Evolutionary conservation across 1,284 basidiomycete species (phyloP).

Genomic region (Cryptococcus deneoformans): DNA sequence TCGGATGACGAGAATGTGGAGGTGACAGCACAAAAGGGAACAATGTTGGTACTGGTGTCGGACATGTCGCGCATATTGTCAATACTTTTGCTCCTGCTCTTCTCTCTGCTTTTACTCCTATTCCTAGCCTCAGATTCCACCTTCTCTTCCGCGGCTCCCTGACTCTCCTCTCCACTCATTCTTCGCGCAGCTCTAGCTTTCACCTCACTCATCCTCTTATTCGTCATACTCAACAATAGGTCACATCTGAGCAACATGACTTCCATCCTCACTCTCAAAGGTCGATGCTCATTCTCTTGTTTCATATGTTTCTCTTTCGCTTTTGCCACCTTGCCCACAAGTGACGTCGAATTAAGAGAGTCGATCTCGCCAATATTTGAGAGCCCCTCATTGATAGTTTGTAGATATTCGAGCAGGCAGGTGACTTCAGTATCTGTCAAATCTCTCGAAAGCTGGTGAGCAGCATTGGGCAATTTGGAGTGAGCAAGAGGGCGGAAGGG

Average conservation of each 20-base stretch:
- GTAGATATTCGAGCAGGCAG: conserved; percentile 1
- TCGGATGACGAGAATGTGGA: background rate
- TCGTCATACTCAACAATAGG: conserved; percentile 26
- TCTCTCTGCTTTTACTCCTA: background rate
- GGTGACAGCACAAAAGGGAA: background rate
- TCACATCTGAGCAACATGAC: conserved; percentile 20
- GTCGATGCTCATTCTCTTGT: conserved; percentile 13
- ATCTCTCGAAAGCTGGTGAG: background rate
- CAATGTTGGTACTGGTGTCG: background rate
- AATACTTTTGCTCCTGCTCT: background rate
- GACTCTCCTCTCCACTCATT: background rate
- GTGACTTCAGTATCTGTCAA: background rate
- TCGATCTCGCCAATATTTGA: background rate
- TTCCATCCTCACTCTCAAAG: conserved; percentile 23
- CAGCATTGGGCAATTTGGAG: background rate
- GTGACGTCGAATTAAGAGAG: background rate
- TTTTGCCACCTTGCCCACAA: background rate
- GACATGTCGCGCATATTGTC: too few relatives aligned
- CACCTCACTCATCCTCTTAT: conserved; percentile 17
- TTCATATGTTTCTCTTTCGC: conserved; percentile 8
- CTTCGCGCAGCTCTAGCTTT: conserved; percentile 16
- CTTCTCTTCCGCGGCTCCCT: background rate
- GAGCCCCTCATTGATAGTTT: conserved; percentile 1
- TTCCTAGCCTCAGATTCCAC: background rate
- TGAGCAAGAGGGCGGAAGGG: conserved; percentile 9